phyloP scores from a whole-genome alignment of 495 filamentous ascomycete genomes.

The Aspergillus ostianus region DNA sequence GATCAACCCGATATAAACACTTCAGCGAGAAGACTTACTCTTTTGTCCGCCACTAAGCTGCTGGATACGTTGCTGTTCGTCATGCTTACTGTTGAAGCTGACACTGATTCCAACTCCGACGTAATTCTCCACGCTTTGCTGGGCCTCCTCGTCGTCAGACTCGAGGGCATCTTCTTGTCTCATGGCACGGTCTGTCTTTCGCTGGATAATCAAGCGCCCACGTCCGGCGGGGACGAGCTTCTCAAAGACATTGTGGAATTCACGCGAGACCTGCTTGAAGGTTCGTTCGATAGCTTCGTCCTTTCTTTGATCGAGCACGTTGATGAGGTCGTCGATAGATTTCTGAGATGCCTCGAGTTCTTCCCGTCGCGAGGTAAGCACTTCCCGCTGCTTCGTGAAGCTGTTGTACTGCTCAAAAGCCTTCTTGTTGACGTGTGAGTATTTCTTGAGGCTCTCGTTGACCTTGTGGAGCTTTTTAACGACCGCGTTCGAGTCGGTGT shows the following conservation, averaged over 20 bases:
- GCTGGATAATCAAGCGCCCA: conserved; percentile 89
- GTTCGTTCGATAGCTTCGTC: conserved; percentile 92
- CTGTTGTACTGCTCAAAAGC: conserved; percentile 98
- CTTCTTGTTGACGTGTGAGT: conserved; percentile 98
- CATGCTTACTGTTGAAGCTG: conserved; percentile 96
- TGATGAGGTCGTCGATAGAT: conserved; percentile 88
- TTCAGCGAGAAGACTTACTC: conserved; percentile 55
- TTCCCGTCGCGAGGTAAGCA: conserved; percentile 71
- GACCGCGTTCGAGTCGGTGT: conserved; percentile 72
- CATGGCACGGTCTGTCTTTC: conserved; percentile 70
- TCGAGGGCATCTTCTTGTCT: conserved; percentile 67
- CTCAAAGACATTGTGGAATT: conserved; percentile 90
- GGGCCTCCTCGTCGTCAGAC: conserved; percentile 54
- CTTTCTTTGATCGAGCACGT: conserved; percentile 89
- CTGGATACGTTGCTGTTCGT: conserved; percentile 97
- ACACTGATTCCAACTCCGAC: conserved; percentile 97
- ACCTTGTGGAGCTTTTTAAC: conserved; percentile 87
- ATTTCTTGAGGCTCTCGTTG: conserved; percentile 93
- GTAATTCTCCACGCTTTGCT: conserved; percentile 88
- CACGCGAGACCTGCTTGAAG: conserved; percentile 93
- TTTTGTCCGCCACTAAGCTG: conserved; percentile 98
- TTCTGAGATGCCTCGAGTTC: conserved; percentile 81
- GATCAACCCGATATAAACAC: not conserved
- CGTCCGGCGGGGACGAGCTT: conserved; percentile 91
- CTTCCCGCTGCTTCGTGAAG: conserved; percentile 89